Evolutionary conservation across 2,329 filamentous ascomycete genomes (phyloP).

Genomic region (Colletotrichum sp.): DNA sequence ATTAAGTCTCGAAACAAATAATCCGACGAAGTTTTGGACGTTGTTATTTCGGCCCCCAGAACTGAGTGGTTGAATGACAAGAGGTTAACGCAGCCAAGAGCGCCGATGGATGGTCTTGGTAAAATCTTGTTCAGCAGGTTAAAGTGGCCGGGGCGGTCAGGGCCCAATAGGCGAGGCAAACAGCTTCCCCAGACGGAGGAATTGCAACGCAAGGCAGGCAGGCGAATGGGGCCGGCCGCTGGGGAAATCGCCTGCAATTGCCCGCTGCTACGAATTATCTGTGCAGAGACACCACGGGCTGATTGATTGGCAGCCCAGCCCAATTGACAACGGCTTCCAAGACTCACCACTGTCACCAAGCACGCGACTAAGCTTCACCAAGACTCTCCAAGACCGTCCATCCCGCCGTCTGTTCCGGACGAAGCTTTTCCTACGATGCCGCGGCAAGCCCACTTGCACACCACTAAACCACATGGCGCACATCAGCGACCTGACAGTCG

Average conservation of each 20-base stretch:
- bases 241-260: background rate
- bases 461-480: conserved; percentile 4
- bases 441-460: background rate
- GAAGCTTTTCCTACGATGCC: background rate
- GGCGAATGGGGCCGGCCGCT: background rate
- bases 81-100: conserved; percentile 6
- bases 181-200: conserved; percentile 2
- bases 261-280: background rate
- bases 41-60: background rate
- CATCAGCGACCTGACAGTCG: background rate
- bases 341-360: background rate
- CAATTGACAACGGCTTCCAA: background rate
- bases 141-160: background rate
- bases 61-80: background rate
- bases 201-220: background rate
- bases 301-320: background rate
- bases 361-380: background rate
- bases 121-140: background rate
- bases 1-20: background rate
- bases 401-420: conserved; percentile 8
- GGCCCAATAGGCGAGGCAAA: background rate
- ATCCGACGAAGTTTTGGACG: background rate
- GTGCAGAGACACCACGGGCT: background rate
- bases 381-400: conserved; percentile 10
- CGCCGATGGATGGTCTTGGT: conserved; percentile 9